phyloP scores from a whole-genome alignment of 139 green algal species.

The Chlamydomonas eustigma region DNA sequence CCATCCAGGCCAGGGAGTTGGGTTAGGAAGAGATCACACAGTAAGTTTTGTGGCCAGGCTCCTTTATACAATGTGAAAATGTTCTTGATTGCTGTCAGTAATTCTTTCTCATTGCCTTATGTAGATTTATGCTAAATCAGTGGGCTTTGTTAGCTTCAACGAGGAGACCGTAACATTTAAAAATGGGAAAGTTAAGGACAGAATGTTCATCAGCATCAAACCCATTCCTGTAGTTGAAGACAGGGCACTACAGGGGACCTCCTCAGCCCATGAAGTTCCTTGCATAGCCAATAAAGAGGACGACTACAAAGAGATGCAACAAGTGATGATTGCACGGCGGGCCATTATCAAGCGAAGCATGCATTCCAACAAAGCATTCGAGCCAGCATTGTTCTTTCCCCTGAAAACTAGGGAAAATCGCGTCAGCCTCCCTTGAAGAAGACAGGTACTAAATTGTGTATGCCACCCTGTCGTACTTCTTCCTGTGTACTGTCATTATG shows the following conservation, averaged over 20 bases:
- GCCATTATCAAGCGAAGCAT: slow-evolving; percentile 19
- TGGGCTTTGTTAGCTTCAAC: slow-evolving; percentile 7
- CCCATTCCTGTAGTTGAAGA: not conserved
- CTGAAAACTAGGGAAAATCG: too few relatives aligned
- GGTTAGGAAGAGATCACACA: slow-evolving; percentile 23
- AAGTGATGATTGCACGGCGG: not conserved
- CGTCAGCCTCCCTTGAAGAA: too few relatives aligned
- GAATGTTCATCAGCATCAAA: not conserved
- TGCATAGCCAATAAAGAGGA: too few relatives aligned
- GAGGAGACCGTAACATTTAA: not conserved
- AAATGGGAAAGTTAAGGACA: not conserved
- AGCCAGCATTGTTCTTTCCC: slow-evolving; percentile 22
- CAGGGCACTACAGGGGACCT: too few relatives aligned
- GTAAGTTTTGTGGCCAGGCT: too few relatives aligned
- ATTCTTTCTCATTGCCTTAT: too few relatives aligned
- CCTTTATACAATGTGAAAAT: too few relatives aligned
- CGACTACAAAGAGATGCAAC: slow-evolving; percentile 24
- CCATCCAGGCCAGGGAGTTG: slow-evolving; percentile 77
- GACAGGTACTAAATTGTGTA: too few relatives aligned
- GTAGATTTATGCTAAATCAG: slow-evolving; percentile 3
- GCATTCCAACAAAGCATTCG: not conserved
- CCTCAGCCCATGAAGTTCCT: too few relatives aligned
- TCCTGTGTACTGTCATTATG: too few relatives aligned
- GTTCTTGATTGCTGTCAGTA: too few relatives aligned
- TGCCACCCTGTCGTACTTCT: too few relatives aligned